phyloP scores from a whole-genome alignment of 352 stramenopile species.

The Thalassiosira sp. region DNA sequence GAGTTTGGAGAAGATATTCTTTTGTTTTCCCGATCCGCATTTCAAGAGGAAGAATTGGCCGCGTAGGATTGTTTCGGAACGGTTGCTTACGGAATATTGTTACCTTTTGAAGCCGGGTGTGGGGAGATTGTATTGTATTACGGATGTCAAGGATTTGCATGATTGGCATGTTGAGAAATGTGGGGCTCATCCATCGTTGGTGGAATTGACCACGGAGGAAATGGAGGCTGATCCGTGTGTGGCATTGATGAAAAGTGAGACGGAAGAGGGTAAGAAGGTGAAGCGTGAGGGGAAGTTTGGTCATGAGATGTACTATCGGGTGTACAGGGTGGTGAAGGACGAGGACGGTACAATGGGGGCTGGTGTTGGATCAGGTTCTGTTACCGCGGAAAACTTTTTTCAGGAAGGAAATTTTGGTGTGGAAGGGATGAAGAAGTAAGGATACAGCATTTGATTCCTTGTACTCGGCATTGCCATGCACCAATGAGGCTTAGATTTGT shows the following conservation, averaged over 20 bases:
- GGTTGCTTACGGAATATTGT: slow-evolving; percentile 96
- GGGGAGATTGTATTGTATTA: slow-evolving; percentile 97
- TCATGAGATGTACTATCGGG: slow-evolving; percentile 49
- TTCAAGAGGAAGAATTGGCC: slow-evolving; percentile 98
- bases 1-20: slow-evolving; percentile 95
- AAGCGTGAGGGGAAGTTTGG: slow-evolving; percentile 71
- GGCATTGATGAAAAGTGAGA: slow-evolving; percentile 93
- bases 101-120: slow-evolving; percentile 89
- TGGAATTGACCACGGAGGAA: slow-evolving; percentile 86
- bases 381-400: slow-evolving; percentile 48
- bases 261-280: slow-evolving; percentile 99
- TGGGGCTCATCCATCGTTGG: slow-evolving; percentile 91
- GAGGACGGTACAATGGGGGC: slow-evolving; percentile 62
- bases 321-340: slow-evolving; percentile 89
- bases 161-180: slow-evolving; percentile 96
- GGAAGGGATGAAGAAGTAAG: slow-evolving; percentile 10
- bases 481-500: too few relatives aligned
- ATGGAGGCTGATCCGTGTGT: slow-evolving; percentile 92
- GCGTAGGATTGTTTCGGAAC: slow-evolving; percentile 83
- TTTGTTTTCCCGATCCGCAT: slow-evolving; percentile 99
- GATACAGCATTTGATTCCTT: too few relatives aligned
- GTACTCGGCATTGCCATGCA: too few relatives aligned
- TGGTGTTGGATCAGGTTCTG: slow-evolving; percentile 10
- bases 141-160: slow-evolving; percentile 97
- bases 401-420: slow-evolving; percentile 45